Evolutionary conservation across 1,284 basidiomycete species (phyloP).

Genomic region (Ceratobasidium sp.): DNA sequence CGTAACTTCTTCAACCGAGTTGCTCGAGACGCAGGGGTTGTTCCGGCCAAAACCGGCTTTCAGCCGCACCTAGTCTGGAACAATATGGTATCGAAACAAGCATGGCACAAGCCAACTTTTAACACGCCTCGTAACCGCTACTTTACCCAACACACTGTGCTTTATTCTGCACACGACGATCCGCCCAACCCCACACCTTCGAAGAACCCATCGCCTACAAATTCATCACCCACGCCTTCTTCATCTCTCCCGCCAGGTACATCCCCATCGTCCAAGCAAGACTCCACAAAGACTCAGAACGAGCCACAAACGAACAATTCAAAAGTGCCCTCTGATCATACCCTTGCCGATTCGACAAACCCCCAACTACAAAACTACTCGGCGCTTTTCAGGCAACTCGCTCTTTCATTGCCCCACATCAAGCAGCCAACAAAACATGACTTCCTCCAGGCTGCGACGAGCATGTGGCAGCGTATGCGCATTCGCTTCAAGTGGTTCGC

Average conservation of each 20-base stretch:
- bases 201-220: background rate
- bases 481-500: conserved; percentile 99
- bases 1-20: conserved; percentile 62
- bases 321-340: background rate
- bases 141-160: background rate
- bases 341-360: background rate
- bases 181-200: background rate
- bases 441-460: conserved; percentile 84
- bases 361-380: conserved; percentile 69
- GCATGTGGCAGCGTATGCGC: conserved; percentile 88
- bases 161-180: conserved; percentile 25
- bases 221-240: background rate
- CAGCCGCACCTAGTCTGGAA: conserved; percentile 4
- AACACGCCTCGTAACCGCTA: conserved; percentile 12
- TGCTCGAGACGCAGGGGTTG: conserved; percentile 30
- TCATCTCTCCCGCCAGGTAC: background rate
- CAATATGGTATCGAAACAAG: background rate
- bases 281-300: background rate
- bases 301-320: background rate
- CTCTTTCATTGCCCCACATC: conserved; percentile 77
- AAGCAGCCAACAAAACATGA: conserved; percentile 88
- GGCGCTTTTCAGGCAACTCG: conserved; percentile 79
- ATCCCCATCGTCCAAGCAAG: background rate
- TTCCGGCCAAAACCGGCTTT: conserved; percentile 34
- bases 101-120: conserved; percentile 15